Conservation (phyloP, 805 yeast species). For the Saturnispora diversa region DNA sequence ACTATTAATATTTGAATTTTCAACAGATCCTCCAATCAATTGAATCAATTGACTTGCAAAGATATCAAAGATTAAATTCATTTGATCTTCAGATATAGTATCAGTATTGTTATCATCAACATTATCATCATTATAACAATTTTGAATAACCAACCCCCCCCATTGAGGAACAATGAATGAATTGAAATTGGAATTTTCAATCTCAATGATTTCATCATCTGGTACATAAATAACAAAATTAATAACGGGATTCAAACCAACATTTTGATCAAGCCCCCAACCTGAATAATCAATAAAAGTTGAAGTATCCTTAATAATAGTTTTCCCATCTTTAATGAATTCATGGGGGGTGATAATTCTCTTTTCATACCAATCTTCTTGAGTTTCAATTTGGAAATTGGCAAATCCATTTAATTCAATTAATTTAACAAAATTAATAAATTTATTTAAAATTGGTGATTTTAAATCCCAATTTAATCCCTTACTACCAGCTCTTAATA, state of each 20-base stretch:
- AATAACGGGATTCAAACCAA: slow-evolving; percentile 52
- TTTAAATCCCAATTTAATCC: slow-evolving; percentile 65
- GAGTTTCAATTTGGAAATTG: slow-evolving; percentile 71
- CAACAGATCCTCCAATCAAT: slow-evolving; percentile 58
- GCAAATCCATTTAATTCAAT: slow-evolving; percentile 44
- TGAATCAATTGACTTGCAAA: slow-evolving; percentile 71
- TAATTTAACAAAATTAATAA: slow-evolving; percentile 44
- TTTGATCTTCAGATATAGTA: slow-evolving; percentile 7
- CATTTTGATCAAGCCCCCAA: slow-evolving; percentile 52
- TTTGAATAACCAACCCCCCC: slow-evolving; percentile 65
- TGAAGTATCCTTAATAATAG: slow-evolving; percentile 48
- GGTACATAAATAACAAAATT: slow-evolving; percentile 70
- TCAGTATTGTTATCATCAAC: slow-evolving; percentile 6
- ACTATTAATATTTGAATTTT: slow-evolving; percentile 42
- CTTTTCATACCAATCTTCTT: slow-evolving; percentile 60
- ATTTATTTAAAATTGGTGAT: slow-evolving; percentile 19
- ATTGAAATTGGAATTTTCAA: slow-evolving; percentile 40
- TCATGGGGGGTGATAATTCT: slow-evolving; percentile 24
- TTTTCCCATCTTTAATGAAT: slow-evolving; percentile 20
- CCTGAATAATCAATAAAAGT: slow-evolving; percentile 79
- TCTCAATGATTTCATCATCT: slow-evolving; percentile 35
- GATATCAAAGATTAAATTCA: slow-evolving; percentile 43
- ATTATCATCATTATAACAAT: slow-evolving; percentile 21
- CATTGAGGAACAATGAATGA: slow-evolving; percentile 81
- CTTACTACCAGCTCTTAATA: slow-evolving; percentile 61